Conservation (phyloP, 202 grass and related monocot genomes). For the Digitaria exilis region DNA sequence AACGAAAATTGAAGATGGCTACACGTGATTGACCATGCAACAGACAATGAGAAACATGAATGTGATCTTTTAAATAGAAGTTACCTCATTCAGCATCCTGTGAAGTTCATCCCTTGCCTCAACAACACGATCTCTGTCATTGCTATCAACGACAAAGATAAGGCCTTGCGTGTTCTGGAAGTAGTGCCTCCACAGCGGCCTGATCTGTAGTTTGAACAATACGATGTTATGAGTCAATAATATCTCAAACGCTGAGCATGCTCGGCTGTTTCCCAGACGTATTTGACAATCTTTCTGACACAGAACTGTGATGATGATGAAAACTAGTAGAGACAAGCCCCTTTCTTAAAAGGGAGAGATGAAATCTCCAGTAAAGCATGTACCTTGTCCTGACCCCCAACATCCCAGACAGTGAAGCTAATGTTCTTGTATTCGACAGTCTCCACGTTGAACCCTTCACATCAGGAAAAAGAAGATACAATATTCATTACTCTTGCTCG, state of each 20-base stretch:
- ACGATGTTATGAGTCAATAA: conserved; percentile 2
- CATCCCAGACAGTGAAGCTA: conserved; percentile 91
- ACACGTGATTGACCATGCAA: not conserved
- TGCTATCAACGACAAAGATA: conserved; percentile 85
- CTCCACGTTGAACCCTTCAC: conserved; percentile 78
- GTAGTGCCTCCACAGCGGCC: conserved; percentile 82
- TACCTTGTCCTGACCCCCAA: conserved; percentile 87
- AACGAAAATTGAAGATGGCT: not conserved
- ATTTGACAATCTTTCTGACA: not conserved
- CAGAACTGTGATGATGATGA: not conserved
- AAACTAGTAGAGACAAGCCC: not conserved
- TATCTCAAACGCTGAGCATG: not conserved
- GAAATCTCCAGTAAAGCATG: not conserved
- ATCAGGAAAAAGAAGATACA: not conserved
- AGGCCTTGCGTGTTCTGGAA: conserved; percentile 91
- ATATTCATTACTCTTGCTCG: not conserved
- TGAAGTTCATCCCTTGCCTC: conserved; percentile 94
- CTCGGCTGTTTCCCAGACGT: not conserved
- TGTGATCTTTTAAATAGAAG: not conserved
- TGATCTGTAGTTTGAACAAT: conserved; percentile 62
- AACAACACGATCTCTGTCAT: conserved; percentile 84
- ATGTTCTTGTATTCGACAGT: conserved; percentile 93
- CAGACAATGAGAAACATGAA: not conserved
- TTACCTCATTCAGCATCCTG: conserved; percentile 94
- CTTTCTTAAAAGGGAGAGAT: not conserved